phyloP scores from a whole-genome alignment of 768 basidiomycete genomes.

The Nidula microcarpa region DNA sequence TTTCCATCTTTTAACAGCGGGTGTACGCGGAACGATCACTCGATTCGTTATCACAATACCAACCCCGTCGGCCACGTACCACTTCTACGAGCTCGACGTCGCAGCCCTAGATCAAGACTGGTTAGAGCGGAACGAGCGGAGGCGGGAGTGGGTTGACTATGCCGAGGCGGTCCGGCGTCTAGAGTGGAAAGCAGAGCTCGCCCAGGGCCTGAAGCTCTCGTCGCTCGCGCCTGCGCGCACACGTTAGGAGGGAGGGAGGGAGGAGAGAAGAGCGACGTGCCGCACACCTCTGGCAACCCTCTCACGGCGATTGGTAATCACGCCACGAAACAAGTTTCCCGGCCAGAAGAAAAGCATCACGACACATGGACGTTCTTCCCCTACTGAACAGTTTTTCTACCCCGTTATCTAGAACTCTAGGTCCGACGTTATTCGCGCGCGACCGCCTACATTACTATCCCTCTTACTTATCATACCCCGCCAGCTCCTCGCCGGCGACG shows the following conservation, averaged over 20 bases:
- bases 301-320: slow-evolving; percentile 1
- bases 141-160: slow-evolving; percentile 86
- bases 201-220: slow-evolving; percentile 69
- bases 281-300: not conserved
- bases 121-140: slow-evolving; percentile 77
- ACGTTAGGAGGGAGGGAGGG: slow-evolving; percentile 10
- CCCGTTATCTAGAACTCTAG: slow-evolving; percentile 18
- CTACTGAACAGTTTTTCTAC: slow-evolving; percentile 4
- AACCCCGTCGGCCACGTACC: slow-evolving; percentile 76
- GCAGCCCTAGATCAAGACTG: slow-evolving; percentile 72
- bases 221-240: slow-evolving; percentile 52
- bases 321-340: not conserved
- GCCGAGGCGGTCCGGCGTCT: slow-evolving; percentile 72
- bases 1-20: slow-evolving; percentile 51
- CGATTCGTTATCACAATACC: slow-evolving; percentile 83
- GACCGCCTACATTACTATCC: slow-evolving; percentile 20
- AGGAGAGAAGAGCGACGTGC: not conserved
- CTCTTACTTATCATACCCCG: slow-evolving; percentile 18
- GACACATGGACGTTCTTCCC: slow-evolving; percentile 9
- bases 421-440: slow-evolving; percentile 17
- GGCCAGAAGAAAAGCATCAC: not conserved
- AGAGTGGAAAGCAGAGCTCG: slow-evolving; percentile 84
- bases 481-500: slow-evolving; percentile 5
- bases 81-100: slow-evolving; percentile 90
- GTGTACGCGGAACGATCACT: slow-evolving; percentile 83